Evolutionary conservation across 2,329 filamentous ascomycete genomes (phyloP).

Genomic region (Penicillium hesseltinei): DNA sequence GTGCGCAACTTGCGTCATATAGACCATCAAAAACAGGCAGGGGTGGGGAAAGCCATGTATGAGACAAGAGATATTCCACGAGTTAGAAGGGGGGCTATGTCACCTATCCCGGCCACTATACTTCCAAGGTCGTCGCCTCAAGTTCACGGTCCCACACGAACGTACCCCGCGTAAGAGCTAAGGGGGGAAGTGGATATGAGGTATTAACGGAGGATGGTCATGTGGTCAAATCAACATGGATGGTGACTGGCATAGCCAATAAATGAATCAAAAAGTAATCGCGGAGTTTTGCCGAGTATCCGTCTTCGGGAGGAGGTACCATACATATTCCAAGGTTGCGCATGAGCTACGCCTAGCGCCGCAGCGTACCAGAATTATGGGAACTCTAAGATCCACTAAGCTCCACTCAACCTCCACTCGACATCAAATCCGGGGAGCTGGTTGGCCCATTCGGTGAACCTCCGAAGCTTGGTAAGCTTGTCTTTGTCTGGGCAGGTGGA

Average conservation of each 20-base stretch:
- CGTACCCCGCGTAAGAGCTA: too few relatives aligned
- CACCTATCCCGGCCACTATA: neutral
- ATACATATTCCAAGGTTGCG: too few relatives aligned
- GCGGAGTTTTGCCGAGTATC: neutral
- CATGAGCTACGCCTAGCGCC: neutral
- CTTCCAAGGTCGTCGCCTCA: neutral
- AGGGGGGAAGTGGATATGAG: neutral
- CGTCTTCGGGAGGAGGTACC: too few relatives aligned
- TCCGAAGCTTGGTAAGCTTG: constrained; percentile 8
- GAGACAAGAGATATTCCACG: neutral
- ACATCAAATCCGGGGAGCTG: fast-evolving
- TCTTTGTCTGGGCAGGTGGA: neutral
- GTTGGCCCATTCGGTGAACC: neutral
- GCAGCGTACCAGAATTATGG: neutral
- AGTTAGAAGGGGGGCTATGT: neutral
- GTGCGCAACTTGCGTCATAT: neutral
- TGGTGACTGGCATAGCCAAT: neutral
- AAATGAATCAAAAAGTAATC: neutral
- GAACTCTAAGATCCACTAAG: neutral
- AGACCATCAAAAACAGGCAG: neutral
- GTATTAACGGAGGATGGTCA: neutral
- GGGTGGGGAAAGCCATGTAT: too few relatives aligned
- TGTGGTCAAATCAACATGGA: neutral
- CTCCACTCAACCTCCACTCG: neutral
- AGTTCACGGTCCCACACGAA: neutral